Evolutionary conservation across 164 flowering plant species (phyloP), one percentile per base, ranked within the genome.

Genomic region (Umbilicus rupestris): DNA sequence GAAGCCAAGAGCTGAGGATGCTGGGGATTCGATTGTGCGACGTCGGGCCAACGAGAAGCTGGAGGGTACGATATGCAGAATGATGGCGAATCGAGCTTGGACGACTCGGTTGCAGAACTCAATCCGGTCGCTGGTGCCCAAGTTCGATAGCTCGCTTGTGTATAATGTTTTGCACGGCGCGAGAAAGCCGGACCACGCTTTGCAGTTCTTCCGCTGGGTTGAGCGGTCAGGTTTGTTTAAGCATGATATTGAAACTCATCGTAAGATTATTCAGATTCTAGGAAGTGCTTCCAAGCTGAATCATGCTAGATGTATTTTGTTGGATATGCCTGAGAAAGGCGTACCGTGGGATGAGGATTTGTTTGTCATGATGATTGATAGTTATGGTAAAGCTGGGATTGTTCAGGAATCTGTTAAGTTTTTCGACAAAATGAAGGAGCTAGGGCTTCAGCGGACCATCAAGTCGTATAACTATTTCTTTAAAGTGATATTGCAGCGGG

Each of bases 331-430:
- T 0, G 79, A 87, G 71, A 87, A 86, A 70, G 96, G 92, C 1
- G 73, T 85, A 31, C 70, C 80, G 17, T 91, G 84, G 88, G 87
- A 94, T 66, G 99, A 94, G 76, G 96, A 88, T 29, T 57, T 94
- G 80, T 94, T 92, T 74, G 79, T 85, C 46, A 57, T 78, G 57
- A 47, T 94, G 72, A 88, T 94, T 68, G 85, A 84, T 20, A 79
- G 92, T 65, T 94, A 94, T 70, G 97, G 96, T 5, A 81, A 84
- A 64, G 86, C 85, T 12, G 96, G 97, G 22, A 94, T 94, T 68
- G 90, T 94, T 71, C 99, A 94, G 68, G 99, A 94, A 74, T 73
- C 88, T 69, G 97, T 94, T 0, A 91, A 91, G 72, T 60, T 91
- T 19, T 91, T 94, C 72, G 69, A 73, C 68, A 87, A 79, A 52